Base-by-base conservation (phyloP, 129 eudicot species). In the Logfia minima region DNA sequence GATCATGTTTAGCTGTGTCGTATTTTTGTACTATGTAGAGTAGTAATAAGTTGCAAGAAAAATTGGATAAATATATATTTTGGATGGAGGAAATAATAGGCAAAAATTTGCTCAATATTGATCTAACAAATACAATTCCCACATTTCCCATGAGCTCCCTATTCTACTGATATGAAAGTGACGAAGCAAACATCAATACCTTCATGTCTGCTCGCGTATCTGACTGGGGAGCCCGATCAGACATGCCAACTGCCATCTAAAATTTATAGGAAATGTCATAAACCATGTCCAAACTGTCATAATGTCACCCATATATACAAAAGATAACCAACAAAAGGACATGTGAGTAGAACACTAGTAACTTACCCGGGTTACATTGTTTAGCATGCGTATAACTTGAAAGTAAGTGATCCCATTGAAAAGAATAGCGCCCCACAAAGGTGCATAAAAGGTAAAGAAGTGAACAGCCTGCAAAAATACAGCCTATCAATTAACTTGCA, bases 171-270 rank as follows among this genome's bases (percentile, higher is more conserved):
- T 52, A 76, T 22, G 43, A 11, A 75, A 39, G 63, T 59, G 39
- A 81, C 63, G 48, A 52, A 76, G 52, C 39, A 52, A 60, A 66
- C 35, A 81, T 61, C 2, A 55, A 77, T 83, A 89, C 97, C 97
- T 87, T 94, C 92, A 87, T 85, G 78, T 91, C 98, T 79, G 87
- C 77, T 31, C 97, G 89, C 72, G 87, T 75, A 89, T 89, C 96
- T 71, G 87, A 78, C 68, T 89, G 96, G 82, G 83, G 82, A 37
- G 85, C 82, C 41, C 96, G 80, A 31, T 91, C 96, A 21, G 97
- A 91, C 92, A 94, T 94, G 77, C 92, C 94, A 45, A 82, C 99
- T 75, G 96, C 97, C 99, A 94, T 94, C 99, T 91, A 92, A 75
- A 88, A 82, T 66, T 77, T 61, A 74, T 32, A 73, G 59, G 75